Evolutionary conservation across 495 filamentous ascomycete genomes (phyloP).

Genomic region (Neurospora sp.): DNA sequence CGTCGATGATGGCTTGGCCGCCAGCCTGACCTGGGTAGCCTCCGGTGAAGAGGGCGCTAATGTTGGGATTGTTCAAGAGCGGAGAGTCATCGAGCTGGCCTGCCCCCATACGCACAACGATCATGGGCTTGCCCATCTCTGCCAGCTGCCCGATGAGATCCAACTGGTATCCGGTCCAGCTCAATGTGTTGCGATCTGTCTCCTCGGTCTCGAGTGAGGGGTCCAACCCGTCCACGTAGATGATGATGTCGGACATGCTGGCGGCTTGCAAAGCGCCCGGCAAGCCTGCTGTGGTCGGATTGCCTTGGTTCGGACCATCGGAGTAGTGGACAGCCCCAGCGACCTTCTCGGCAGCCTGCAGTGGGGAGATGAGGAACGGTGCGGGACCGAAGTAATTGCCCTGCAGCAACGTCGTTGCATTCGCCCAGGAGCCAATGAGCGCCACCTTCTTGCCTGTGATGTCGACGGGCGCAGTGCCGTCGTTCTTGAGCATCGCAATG

Average conservation of each 20-base stretch:
- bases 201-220: slow-evolving; percentile 27
- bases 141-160: slow-evolving; percentile 25
- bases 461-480: slow-evolving; percentile 18
- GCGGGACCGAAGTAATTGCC: slow-evolving; percentile 33
- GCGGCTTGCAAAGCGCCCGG: slow-evolving; percentile 32
- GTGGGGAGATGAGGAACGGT: slow-evolving; percentile 24
- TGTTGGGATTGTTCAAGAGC: slow-evolving; percentile 36
- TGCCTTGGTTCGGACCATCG: slow-evolving; percentile 26
- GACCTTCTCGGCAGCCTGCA: slow-evolving; percentile 24
- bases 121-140: slow-evolving; percentile 25
- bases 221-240: slow-evolving; percentile 36
- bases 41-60: slow-evolving; percentile 43
- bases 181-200: slow-evolving; percentile 27
- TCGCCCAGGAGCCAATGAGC: slow-evolving; percentile 33
- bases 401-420: slow-evolving; percentile 20
- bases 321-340: slow-evolving; percentile 13
- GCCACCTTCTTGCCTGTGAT: slow-evolving; percentile 23
- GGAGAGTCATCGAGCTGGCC: slow-evolving; percentile 46
- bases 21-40: slow-evolving; percentile 48
- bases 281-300: slow-evolving; percentile 42
- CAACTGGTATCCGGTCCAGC: slow-evolving; percentile 32
- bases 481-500: slow-evolving; percentile 32
- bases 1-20: slow-evolving; percentile 40
- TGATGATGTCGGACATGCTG: slow-evolving; percentile 25
- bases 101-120: slow-evolving; percentile 32